Conservation (phyloP, 352 stramenopile species). For the Pythium rhizo-oryzae region DNA sequence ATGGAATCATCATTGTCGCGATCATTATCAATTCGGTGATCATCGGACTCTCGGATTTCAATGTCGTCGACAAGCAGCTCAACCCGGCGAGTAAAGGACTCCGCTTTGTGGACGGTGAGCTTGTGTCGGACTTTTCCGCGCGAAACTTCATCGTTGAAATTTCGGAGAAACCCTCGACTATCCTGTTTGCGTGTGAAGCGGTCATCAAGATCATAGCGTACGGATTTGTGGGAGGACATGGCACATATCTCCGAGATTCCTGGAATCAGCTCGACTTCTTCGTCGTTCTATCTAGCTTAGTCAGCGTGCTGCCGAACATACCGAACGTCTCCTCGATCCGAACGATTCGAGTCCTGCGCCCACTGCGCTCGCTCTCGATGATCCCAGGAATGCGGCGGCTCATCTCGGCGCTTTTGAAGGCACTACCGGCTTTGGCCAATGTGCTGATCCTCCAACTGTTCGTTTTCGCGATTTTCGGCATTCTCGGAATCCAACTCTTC, state of each 20-base stretch:
- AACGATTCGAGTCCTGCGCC: constrained; percentile 88
- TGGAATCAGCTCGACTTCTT: constrained; percentile 95
- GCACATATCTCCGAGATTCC: constrained; percentile 79
- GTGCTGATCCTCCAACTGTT: constrained; percentile 92
- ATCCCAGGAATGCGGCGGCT: constrained; percentile 82
- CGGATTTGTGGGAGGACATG: constrained; percentile 60
- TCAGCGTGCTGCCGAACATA: constrained; percentile 58
- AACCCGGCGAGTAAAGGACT: constrained; percentile 62
- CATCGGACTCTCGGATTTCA: constrained; percentile 85
- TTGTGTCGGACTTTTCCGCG: constrained; percentile 47
- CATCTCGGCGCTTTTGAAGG: constrained; percentile 85
- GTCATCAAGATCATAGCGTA: constrained; percentile 92
- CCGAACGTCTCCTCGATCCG: constrained; percentile 83
- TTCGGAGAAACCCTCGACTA: constrained; percentile 86
- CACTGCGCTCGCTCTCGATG: constrained; percentile 86
- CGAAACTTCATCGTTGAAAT: constrained; percentile 65
- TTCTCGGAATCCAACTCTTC: constrained; percentile 91
- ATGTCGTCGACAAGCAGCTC: constrained; percentile 59
- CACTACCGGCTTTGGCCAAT: constrained; percentile 84
- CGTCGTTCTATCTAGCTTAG: constrained; percentile 83
- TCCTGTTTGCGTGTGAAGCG: constrained; percentile 88
- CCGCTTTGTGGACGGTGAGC: constrained; percentile 35
- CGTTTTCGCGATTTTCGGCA: constrained; percentile 92
- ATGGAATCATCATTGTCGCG: constrained; percentile 85
- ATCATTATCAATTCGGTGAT: constrained; percentile 90